Evolutionary conservation across 371 early-diverging fungal genomes (phyloP).

Genomic region (Syncephalastrum racemosum): DNA sequence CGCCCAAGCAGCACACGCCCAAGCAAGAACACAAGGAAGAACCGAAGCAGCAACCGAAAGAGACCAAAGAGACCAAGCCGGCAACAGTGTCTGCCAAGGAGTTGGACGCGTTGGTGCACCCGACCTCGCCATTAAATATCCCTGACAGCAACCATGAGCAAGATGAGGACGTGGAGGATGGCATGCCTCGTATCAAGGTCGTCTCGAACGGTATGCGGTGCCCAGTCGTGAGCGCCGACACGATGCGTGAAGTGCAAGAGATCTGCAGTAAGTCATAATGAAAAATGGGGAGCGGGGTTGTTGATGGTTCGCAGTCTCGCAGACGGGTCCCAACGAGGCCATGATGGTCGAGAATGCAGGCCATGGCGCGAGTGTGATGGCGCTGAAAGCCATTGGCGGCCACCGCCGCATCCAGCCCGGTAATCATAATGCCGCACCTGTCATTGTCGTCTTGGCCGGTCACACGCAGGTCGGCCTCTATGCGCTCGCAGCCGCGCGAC

Average conservation of each 20-base stretch:
- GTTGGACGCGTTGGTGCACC: too few relatives aligned
- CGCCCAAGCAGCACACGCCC: not conserved
- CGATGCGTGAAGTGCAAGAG: conserved; percentile 65
- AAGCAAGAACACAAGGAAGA: too few relatives aligned
- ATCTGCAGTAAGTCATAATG: conserved; percentile 35
- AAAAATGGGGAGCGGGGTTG: not conserved
- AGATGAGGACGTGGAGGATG: not conserved
- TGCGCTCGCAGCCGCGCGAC: conserved; percentile 72
- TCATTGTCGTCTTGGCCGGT: conserved; percentile 71
- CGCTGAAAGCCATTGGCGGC: conserved; percentile 71
- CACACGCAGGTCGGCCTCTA: conserved; percentile 76
- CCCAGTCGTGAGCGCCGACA: conserved; percentile 55
- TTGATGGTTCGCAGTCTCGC: conserved; percentile 18
- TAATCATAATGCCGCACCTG: conserved; percentile 74
- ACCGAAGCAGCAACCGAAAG: too few relatives aligned
- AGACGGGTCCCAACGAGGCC: conserved; percentile 67
- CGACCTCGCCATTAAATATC: too few relatives aligned
- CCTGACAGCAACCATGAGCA: not conserved
- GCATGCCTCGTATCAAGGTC: conserved; percentile 36
- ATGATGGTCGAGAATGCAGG: conserved; percentile 85
- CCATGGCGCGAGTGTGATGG: conserved; percentile 71
- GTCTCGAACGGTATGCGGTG: conserved; percentile 49
- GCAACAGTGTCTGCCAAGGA: too few relatives aligned
- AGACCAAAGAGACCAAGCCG: too few relatives aligned
- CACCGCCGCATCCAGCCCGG: conserved; percentile 68